A percentile compares a stretch with the other conserved stretches of the same genome.
Evolutionary conservation across 208 protist species (phyloP).

Genomic region (Leishmania arabica): DNA sequence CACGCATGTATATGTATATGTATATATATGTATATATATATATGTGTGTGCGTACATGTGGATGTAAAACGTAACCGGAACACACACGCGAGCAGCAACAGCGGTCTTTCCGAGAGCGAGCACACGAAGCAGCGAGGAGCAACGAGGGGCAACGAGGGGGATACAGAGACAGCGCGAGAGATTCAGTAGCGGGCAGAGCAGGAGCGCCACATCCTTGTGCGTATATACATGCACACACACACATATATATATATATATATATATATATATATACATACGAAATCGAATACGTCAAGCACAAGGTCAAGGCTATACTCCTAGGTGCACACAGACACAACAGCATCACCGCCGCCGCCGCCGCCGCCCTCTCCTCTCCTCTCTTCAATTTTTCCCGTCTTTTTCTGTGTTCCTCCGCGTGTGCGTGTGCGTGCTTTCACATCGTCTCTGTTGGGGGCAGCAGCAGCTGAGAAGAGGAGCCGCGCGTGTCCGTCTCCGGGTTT

Average conservation of each 20-base stretch:
- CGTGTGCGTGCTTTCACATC: no score
- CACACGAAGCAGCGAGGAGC: no score
- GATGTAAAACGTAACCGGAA: not conserved
- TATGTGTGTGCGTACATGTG: not conserved
- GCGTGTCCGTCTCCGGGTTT: no score
- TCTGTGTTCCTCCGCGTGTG: not conserved
- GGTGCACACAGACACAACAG: not conserved
- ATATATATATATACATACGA: not conserved
- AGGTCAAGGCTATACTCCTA: no score
- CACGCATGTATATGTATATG: not conserved
- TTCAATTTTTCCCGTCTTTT: not conserved
- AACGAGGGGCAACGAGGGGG: not conserved
- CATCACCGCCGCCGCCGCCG: not conserved
- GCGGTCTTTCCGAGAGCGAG: no score
- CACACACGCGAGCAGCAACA: no score
- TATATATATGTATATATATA: accelerated
- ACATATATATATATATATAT: not conserved
- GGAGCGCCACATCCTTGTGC: not conserved
- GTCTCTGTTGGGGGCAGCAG: no score
- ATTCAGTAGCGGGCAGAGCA: not conserved
- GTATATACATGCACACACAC: not conserved
- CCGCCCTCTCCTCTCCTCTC: not conserved
- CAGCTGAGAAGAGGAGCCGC: no score
- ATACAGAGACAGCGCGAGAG: not conserved
- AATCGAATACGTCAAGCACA: not conserved